Evolutionary conservation across 2,329 filamentous ascomycete species (phyloP), one percentile per base, ranked within the genome.

Genomic region (Xylaria sp.): DNA sequence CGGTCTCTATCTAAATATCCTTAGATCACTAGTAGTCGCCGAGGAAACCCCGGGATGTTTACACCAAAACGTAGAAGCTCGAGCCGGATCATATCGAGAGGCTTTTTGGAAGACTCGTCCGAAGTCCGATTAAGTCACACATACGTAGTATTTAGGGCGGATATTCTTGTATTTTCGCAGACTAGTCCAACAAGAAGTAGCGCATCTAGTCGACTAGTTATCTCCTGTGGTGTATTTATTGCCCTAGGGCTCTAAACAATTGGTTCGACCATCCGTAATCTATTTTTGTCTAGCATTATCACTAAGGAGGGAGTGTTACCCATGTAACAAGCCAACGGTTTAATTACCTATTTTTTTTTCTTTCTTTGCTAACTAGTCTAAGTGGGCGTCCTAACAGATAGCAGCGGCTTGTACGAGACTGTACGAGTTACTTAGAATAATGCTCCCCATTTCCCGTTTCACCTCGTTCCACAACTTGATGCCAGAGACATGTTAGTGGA

Each of bases 401-500:
- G 17, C 4, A 47, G n/a, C 8, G 34, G 6, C 11, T 36, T 8
- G 39, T 45, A 45, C 39, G 17, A 17, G 6, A 1, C 8, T 8
- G 39, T 45, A 45, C 39, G 17, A 17, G 14, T 45, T 14, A 42
- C 39, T 17, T 42, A 42, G 9, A 47, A 47, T 17, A 19, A 19
- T 27, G 21, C 48, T 24, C n/a, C 47, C 47, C 11, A n/a, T 47
- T 19, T 47, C 11, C 6, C 11, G 47, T 19, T 24, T 48, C n/a
- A 9, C 19, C 24, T 51, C n/a, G 21, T 30, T 51, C 48, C 47
- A 12, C 48, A n/a, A 30, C 48, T 27, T 30, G 48, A 24, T 14
- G 19, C 27, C 30, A 54, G 50, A 61, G 47, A 50, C 42, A 54
- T 62, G 36, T 63, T 42, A 39, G 53, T 27, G 34, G 32, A 56